Conservation (phyloP, 2,329 filamentous ascomycete genomes). For the Tolypocladium sp. region DNA sequence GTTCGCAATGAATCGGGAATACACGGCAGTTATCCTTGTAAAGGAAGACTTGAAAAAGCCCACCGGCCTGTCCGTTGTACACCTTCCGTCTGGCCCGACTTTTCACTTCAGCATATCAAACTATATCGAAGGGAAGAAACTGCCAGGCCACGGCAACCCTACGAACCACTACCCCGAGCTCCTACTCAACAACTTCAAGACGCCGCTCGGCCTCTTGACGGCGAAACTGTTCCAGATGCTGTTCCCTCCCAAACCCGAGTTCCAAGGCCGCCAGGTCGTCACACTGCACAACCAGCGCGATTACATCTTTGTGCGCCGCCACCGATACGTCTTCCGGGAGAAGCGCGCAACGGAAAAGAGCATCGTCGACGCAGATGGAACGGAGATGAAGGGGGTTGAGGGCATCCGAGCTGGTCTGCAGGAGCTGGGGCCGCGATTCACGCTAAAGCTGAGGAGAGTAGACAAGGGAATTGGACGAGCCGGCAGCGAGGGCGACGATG, state of each 20-base stretch:
- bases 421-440: conserved; percentile 71
- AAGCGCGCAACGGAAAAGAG: conserved; percentile 81
- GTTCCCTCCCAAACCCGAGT: conserved; percentile 66
- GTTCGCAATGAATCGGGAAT: conserved; percentile 74
- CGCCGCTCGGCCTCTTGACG: conserved; percentile 78
- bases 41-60: conserved; percentile 86
- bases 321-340: conserved; percentile 88
- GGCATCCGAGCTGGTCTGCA: conserved; percentile 80
- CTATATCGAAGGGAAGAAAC: conserved; percentile 79
- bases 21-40: conserved; percentile 74
- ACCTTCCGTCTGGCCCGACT: conserved; percentile 77
- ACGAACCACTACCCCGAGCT: conserved; percentile 88
- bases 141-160: conserved; percentile 81
- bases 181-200: conserved; percentile 90
- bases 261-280: conserved; percentile 80
- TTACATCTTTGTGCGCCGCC: conserved; percentile 86
- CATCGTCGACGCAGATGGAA: conserved; percentile 72
- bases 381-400: conserved; percentile 76
- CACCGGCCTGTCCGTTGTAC: conserved; percentile 72
- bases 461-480: conserved; percentile 76
- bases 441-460: conserved; percentile 76
- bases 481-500: conserved; percentile 59
- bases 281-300: conserved; percentile 93
- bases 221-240: conserved; percentile 63
- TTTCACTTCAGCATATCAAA: conserved; percentile 89